Base-by-base conservation (phyloP, 345 rosid species). In the Conringia planisiliqua region DNA sequence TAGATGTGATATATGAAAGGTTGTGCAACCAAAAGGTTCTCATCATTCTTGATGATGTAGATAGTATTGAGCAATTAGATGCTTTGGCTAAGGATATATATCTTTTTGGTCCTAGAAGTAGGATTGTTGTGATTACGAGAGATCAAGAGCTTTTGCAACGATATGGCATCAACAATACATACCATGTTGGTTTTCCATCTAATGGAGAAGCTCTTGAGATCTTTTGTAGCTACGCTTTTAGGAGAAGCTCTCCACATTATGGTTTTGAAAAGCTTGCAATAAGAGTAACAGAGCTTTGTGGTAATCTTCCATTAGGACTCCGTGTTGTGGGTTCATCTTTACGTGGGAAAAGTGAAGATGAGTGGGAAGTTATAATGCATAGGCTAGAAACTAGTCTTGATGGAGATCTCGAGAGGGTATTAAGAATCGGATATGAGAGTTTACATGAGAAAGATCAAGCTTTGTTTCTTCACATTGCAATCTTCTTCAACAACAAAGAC, bases 41-140 rank as follows among this genome's bases (percentile, higher is more conserved):
- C 6, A 66, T 66, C 1, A 6, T 50, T 66, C 59, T 66, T 13
- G 70, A 66, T 50, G 70, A 35, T 66, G 59, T 66, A 7, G 59
- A 66, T 35, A 35, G 30, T 33, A 3, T 66, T 8, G 44, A 66
- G 4, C 71, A 66, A 13, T 6, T 20, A 50, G 29, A 50, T 50
- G 55, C 6, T 1, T 50, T 50, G 6, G 55, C 55, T 10, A 50
- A 50, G 14, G 55, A 50, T 50, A 20, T 50, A 50, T 50, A 20
- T 50, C 5, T 0, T 20, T 50, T 50, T 50, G 27, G 55, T 50
- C 14, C 27, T 50, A 13, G 54, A 48, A 48, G 54, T 48, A 48
- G 27, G 54, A 48, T 48, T 48, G 20, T 22, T 10, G 30, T 50
- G 56, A 50, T 29, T 50, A 50, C 70, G 0, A 8, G 8, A 20